Base-by-base conservation (phyloP, 1,139 yeast species). In the Meyerozyma smithsonii region DNA sequence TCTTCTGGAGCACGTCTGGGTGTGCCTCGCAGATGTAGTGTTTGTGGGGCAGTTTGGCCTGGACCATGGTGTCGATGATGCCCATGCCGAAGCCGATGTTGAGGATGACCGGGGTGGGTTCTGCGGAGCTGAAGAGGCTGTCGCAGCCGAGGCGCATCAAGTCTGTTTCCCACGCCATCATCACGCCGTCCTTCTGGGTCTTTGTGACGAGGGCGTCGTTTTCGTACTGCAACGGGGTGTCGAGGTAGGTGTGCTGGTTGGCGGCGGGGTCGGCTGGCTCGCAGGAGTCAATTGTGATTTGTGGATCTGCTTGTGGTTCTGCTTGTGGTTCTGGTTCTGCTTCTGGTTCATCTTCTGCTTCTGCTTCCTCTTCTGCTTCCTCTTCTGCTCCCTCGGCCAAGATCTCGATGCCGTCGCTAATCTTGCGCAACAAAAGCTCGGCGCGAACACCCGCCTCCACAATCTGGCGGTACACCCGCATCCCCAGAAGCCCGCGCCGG, bases 51-150 rank as follows among this genome's bases (percentile, higher is more conserved):
- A 61, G 63, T 30, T 52, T 49, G 4, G 61, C 66, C 54, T 85
- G 86, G 44, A 90, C 83, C 74, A 82, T 79, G 2, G 77, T 63
- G 58, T 90, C 97, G 43, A 90, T 89, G 40, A 90, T 89, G 2
- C 97, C 97, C 96, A 90, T 87, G 2, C 97, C 97, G 56, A 90
- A 90, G 0, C 97, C 97, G 36, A 90, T 86, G 53, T 90, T 90
- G 37, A 90, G 66, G 2, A 90, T 77, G 19, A 66, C 68, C n/a
- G 52, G 59, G 1, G 45, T 56, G 26, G 47, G 48, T 2, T 47
- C 41, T 28, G 61, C 40, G 3, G 72, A 65, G 39, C 67, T 64
- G 58, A 83, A 79, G 14, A 89, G 58, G 0, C 89, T 66, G 20
- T 83, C 80, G 42, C 95, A 84, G 1, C 95, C 95, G 17, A 81